These are phyloP conservation scores for Lathyrus oleraceus DNA, from an alignment of 306 rosid genomes.

Conservation along the genomic window DNA sequence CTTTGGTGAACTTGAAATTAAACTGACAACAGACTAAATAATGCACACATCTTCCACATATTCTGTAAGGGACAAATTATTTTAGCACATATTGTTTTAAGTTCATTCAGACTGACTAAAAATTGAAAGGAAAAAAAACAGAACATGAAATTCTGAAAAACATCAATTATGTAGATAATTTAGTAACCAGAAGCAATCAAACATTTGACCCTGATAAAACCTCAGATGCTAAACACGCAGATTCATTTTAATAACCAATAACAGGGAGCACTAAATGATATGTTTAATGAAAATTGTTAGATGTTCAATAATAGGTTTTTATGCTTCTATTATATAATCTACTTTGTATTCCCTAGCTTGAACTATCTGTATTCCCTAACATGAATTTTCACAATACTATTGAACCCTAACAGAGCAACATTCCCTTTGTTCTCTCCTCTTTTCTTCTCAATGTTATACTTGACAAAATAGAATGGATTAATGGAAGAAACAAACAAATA, in stretches of 20 bases:
- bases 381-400: too few relatives aligned
- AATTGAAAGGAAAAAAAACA: not conserved
- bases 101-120: slow-evolving; percentile 5
- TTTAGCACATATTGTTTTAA: not conserved
- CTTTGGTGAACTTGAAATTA: not conserved
- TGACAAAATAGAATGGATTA: not conserved
- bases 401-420: not conserved
- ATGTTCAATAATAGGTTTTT: not conserved
- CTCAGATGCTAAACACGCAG: not conserved
- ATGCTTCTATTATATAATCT: not conserved
- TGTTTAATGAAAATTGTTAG: not conserved
- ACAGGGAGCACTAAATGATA: not conserved
- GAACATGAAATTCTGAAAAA: not conserved
- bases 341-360: not conserved
- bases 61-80: not conserved
- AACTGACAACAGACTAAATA: slow-evolving; percentile 9
- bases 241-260: not conserved
- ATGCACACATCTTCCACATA: not conserved
- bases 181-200: not conserved
- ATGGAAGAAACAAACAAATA: not conserved
- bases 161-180: not conserved
- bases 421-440: not conserved
- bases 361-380: too few relatives aligned
- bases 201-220: not conserved
- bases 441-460: not conserved